Evolutionary conservation across 306 rosid genomes (phyloP), one percentile per base, ranked within the genome.

Genomic region (Delonix regia): DNA sequence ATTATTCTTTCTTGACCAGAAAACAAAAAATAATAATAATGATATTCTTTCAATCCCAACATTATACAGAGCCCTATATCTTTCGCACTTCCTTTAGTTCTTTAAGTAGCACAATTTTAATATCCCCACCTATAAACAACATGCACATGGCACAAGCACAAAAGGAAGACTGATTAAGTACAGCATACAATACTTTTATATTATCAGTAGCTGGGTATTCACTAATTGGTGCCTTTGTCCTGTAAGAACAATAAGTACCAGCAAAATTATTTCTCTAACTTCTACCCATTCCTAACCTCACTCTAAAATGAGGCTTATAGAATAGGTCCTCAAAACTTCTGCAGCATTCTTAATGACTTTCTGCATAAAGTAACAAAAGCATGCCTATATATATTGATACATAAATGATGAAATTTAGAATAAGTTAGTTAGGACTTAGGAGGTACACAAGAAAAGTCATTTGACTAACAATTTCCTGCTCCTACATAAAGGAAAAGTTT

Each of bases 221-320:
- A 11, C n/a, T 25, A 30, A 33, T 4, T 47, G 42, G 11, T 9
- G 16, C 42, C 75, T 28, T 18, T 69, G 21, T 47, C 44, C 21
- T 69, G 25, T 15, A 48, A 42, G 9, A 33, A 48, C 21, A 27
- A 79, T 3, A 61, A 60, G 44, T 34, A 34, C 24, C 19, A 61
- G 14, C 24, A 71, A 60, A 79, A 48, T 62, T 4, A 57, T 28
- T 56, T 57, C 77, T 61, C 56, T 34, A 30, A 10, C 15, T 34
- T 79, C 59, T 71, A 48, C 72, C 6, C 30, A 15, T 21, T 51
- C 42, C 19, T 64, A 39, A 73, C n/a, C 66, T 61, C 62, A 57
- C 45, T 73, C 15, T 69, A 73, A 61, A 25, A 49, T 47, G 9
- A 2, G 8, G 13, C 25, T 12, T 71, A 30, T 47, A 11, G 72